Conservation (phyloP, 139 green algal species). For the Tetradesmus lagerheimii region DNA sequence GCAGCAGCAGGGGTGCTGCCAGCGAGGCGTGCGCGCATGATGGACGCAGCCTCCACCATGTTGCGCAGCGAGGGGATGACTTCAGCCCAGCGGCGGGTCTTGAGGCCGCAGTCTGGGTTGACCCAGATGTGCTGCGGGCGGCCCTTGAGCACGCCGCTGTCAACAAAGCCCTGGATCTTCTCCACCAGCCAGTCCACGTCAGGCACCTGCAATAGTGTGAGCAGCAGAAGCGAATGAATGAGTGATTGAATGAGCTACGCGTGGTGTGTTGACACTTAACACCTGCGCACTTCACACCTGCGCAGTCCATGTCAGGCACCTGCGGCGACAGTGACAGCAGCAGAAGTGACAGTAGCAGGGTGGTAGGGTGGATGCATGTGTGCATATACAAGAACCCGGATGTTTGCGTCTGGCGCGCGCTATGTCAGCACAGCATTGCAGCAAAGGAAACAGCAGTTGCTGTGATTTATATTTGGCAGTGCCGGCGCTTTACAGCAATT, state of each 20-base stretch:
- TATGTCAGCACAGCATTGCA: too few species aligned
- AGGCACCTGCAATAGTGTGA: too few species aligned
- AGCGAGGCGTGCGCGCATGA: conserved; percentile 41
- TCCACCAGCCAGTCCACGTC: conserved; percentile 35
- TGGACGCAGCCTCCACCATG: conserved; percentile 61
- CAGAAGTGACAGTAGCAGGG: neutral
- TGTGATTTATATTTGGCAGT: too few species aligned
- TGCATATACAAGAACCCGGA: too few species aligned
- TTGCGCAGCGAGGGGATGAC: conserved; percentile 61
- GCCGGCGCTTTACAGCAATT: too few species aligned
- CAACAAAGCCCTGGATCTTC: conserved; percentile 74
- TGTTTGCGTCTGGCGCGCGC: too few species aligned
- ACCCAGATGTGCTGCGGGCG: conserved; percentile 79
- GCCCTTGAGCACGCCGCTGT: conserved; percentile 72
- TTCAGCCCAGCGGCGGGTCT: conserved; percentile 75
- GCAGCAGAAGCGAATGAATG: too few species aligned
- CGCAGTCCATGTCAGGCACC: neutral
- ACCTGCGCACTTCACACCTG: too few species aligned
- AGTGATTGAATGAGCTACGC: too few species aligned
- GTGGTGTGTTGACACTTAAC: too few species aligned
- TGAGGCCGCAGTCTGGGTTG: conserved; percentile 92
- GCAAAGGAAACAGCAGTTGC: too few species aligned
- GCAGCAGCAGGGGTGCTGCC: neutral
- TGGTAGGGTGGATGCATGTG: too few species aligned
- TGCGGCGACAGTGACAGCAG: neutral